Percentiles rank a stretch among this genome's conserved stretches.
Conservation (phyloP, 164 flowering plant genomes). For the Sextonia rubra region DNA sequence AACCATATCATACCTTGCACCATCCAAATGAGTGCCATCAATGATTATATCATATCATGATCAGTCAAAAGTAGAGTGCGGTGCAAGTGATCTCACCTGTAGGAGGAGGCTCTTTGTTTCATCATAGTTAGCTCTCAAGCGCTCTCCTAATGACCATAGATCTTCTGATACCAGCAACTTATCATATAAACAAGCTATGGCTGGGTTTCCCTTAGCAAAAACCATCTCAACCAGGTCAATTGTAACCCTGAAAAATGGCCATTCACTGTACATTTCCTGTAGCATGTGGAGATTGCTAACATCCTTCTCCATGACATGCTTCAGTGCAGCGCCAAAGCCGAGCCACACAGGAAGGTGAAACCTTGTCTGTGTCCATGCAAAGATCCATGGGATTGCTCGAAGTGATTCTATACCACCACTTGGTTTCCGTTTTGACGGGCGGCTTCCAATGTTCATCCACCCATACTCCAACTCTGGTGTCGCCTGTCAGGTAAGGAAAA, state of each 20-base stretch:
- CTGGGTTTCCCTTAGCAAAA: conserved; percentile 98
- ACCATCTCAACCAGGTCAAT: conserved; percentile 97
- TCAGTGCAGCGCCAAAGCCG: conserved; percentile 94
- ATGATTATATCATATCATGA: background rate
- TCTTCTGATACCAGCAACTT: conserved; percentile 92
- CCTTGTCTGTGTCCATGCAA: conserved; percentile 99
- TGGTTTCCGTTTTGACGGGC: conserved; percentile 96
- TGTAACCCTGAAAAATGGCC: conserved; percentile 99
- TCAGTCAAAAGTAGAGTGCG: background rate
- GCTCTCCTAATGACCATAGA: conserved; percentile 77
- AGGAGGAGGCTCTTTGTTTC: conserved; percentile 81
- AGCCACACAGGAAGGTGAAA: conserved; percentile 99
- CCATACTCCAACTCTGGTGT: conserved; percentile 98
- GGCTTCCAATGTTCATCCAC: conserved; percentile 98
- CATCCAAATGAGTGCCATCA: background rate
- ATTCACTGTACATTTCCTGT: conserved; percentile 85
- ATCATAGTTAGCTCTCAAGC: conserved; percentile 62
- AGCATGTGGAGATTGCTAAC: conserved; percentile 70
- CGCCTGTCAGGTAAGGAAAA: conserved; percentile 45
- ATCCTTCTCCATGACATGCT: conserved; percentile 70
- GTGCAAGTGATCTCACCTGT: conserved; percentile 42
- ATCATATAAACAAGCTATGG: conserved; percentile 90
- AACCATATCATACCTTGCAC: background rate
- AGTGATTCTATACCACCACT: conserved; percentile 99
- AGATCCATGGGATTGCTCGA: conserved; percentile 99